Evolutionary conservation across 495 filamentous ascomycete species (phyloP), one percentile per base, ranked within the genome.

Genomic region (Lepidopterella palustris): DNA sequence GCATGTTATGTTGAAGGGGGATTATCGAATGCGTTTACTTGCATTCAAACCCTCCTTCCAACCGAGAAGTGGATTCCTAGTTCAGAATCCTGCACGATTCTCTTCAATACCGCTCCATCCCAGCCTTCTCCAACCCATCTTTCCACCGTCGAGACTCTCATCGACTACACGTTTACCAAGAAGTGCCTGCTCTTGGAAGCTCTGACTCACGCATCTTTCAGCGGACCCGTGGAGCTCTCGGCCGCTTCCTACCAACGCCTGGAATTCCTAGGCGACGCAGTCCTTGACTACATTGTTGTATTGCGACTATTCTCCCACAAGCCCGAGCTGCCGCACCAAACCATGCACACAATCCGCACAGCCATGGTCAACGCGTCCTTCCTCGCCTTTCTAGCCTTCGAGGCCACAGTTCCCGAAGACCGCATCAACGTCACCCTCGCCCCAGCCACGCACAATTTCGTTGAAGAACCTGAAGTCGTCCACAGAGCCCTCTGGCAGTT

Each of bases 181-280:
- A 82, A 83, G 55, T 65, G 78, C 10, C 77, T 96, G 1, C 76
- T 96, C n/a, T 66, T 87, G 18, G 91, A 97, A 74, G 89, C 92
- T 2, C 76, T 95, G 28, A 97, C 91, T 0, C 93, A 97, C 68
- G 76, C 85, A 0, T 95, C 90, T 2, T 89, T 79, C 63, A 75
- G 72, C 32, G 57, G 57, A 3, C 59, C 55, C 9, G 71, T 74
- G 42, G 75, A 81, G 54, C 66, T 71, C n/a, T 68, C 70, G 6
- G 73, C 73, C 0, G 76, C 82, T 31, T 92, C 87, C 5, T 89
- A 95, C 69, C 87, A 97, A 63, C 84, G 92, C 0, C 79, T 97
- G 13, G 93, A 98, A 69, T 97, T 90, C 70, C 78, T 97, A 0
- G 93, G 93, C 6, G 93, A 98, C 66, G 80, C 90, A 0, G 74